Conservation (phyloP, 345 rosid genomes). For the Ailanthus altissimus region DNA sequence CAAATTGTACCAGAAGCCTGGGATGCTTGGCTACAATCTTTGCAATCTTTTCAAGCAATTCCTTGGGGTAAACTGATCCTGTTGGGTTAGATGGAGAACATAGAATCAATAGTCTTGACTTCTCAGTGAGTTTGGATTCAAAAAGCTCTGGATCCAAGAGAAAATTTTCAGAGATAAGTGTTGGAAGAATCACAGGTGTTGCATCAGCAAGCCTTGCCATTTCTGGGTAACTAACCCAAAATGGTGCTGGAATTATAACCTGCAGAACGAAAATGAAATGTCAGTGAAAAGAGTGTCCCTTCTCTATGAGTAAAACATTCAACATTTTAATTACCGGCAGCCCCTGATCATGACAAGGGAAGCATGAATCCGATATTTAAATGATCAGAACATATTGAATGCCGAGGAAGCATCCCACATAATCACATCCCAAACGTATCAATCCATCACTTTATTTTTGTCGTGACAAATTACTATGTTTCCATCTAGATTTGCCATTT, state of each 20-base stretch:
- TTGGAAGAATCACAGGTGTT: conserved; percentile 84
- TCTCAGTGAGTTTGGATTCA: conserved; percentile 69
- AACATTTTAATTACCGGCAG: conserved; percentile 1
- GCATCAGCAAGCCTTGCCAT: conserved; percentile 95
- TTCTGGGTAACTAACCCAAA: conserved; percentile 98
- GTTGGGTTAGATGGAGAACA: conserved; percentile 99
- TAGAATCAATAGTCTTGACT: conserved; percentile 83
- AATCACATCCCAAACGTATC: neutral
- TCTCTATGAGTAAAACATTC: conserved; percentile 11
- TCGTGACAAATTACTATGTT: neutral
- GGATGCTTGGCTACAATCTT: conserved; percentile 86
- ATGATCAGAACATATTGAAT: neutral
- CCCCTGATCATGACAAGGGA: neutral
- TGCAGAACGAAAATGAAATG: conserved; percentile 21
- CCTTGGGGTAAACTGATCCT: conserved; percentile 93
- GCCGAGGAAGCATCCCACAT: neutral
- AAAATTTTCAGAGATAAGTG: conserved; percentile 78
- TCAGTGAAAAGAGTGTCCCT: neutral
- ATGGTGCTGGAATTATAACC: conserved; percentile 98
- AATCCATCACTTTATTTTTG: neutral
- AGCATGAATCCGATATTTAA: neutral
- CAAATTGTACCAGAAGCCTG: conserved; percentile 73
- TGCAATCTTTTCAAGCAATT: conserved; percentile 89
- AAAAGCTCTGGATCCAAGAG: conserved; percentile 83
- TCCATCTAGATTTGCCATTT: neutral